Conservation (phyloP, 345 rosid genomes). For the Hirschfeldia incana region DNA sequence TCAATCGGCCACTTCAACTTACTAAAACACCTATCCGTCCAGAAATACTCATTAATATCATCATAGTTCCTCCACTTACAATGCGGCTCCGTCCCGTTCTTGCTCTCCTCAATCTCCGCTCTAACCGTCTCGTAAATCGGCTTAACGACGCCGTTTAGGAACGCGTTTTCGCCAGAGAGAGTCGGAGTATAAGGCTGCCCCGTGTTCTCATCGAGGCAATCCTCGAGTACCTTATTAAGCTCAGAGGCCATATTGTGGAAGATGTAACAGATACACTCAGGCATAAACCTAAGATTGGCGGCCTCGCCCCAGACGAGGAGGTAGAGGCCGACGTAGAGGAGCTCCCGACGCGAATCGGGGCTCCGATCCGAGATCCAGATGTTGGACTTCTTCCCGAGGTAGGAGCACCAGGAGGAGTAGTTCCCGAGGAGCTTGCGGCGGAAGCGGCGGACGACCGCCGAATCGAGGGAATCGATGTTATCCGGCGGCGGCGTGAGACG, state of each 20-base stretch:
- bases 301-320: conserved; percentile 91
- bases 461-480: conserved; percentile 77
- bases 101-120: conserved; percentile 61
- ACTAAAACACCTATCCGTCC: conserved; percentile 84
- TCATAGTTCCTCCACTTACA: conserved; percentile 94
- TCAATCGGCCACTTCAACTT: conserved; percentile 72
- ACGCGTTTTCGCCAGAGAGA: conserved; percentile 57
- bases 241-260: conserved; percentile 93
- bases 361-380: conserved; percentile 87
- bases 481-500: conserved; percentile 92
- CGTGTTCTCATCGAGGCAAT: conserved; percentile 59
- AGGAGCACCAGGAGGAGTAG: conserved; percentile 89
- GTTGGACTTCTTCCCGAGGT: conserved; percentile 70
- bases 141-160: conserved; percentile 56
- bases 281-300: conserved; percentile 84
- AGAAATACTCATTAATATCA: conserved; percentile 83
- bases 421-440: conserved; percentile 68
- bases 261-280: conserved; percentile 83
- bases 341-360: conserved; percentile 69
- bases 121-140: conserved; percentile 65
- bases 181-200: conserved; percentile 61
- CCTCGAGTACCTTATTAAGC: conserved; percentile 80
- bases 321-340: conserved; percentile 70
- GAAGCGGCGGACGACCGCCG: conserved; percentile 67
- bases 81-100: conserved; percentile 74